Evolutionary conservation across 768 basidiomycete species (phyloP).

Genomic region (Trametopsis cervina): DNA sequence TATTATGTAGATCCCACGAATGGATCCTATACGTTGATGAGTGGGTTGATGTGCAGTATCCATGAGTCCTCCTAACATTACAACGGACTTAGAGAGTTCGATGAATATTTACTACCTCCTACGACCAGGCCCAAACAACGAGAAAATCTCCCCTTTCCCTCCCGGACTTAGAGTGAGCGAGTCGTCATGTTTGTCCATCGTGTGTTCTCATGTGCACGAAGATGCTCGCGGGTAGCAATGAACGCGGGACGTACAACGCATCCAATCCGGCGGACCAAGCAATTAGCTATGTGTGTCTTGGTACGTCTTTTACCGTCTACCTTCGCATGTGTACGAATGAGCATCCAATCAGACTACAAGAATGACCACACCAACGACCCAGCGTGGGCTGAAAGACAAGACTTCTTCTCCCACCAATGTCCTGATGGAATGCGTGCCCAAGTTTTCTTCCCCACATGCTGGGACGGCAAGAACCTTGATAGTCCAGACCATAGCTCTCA

Average conservation of each 20-base stretch:
- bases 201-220: neutral
- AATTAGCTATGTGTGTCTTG: slow-evolving; percentile 14
- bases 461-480: slow-evolving; percentile 31
- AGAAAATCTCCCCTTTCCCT: slow-evolving; percentile 11
- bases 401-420: slow-evolving; percentile 18
- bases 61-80: neutral
- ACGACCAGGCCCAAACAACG: slow-evolving; percentile 12
- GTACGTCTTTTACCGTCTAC: slow-evolving; percentile 10
- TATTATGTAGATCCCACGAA: slow-evolving; percentile 11
- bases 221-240: slow-evolving; percentile 14
- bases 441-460: slow-evolving; percentile 25
- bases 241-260: slow-evolving; percentile 12
- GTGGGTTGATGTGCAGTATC: slow-evolving; percentile 5
- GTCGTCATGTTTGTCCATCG: neutral
- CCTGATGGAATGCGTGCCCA: slow-evolving; percentile 23
- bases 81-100: slow-evolving; percentile 2
- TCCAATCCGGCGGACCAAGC: slow-evolving; percentile 11
- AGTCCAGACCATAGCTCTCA: slow-evolving; percentile 29
- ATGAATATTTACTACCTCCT: slow-evolving; percentile 16
- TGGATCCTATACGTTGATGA: slow-evolving; percentile 12
- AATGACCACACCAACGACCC: slow-evolving; percentile 12
- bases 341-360: slow-evolving; percentile 11
- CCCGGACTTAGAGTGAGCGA: slow-evolving; percentile 8
- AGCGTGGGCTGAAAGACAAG: slow-evolving; percentile 13
- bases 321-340: too few species aligned